Conservation (phyloP, 2,329 filamentous ascomycete genomes). For the Claviceps arundinis region DNA sequence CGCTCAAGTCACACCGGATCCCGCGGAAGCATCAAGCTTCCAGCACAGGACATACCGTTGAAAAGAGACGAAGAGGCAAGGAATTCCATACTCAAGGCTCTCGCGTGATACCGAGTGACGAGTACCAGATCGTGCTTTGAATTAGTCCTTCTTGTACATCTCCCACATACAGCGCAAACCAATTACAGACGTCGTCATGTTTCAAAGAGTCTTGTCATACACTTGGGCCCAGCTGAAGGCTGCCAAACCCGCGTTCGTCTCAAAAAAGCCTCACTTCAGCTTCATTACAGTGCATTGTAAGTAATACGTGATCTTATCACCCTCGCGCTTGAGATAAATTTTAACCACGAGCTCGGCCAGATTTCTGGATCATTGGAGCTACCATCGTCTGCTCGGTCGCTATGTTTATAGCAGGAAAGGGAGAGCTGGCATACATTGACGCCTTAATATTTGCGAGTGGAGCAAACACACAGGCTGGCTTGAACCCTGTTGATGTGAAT, state of each 20-base stretch:
- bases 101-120: neutral
- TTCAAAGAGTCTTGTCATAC: constrained; percentile 19
- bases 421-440: constrained; percentile 65
- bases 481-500: constrained; percentile 70
- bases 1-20: neutral
- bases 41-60: neutral
- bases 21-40: neutral
- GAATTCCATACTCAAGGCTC: neutral
- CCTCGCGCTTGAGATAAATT: neutral
- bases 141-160: neutral
- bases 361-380: constrained; percentile 69
- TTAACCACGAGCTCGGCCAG: constrained; percentile 24
- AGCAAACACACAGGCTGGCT: constrained; percentile 77
- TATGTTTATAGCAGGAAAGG: constrained; percentile 47
- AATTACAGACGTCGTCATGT: constrained; percentile 13
- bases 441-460: constrained; percentile 80
- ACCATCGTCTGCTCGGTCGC: constrained; percentile 64
- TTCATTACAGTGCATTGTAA: constrained; percentile 72
- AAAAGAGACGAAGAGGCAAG: neutral
- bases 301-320: constrained; percentile 15
- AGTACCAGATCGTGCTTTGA: neutral
- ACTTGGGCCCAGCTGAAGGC: constrained; percentile 31
- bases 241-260: constrained; percentile 43
- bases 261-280: constrained; percentile 56
- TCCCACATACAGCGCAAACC: neutral